phyloP scores from a whole-genome alignment of 2,329 filamentous ascomycete genomes.

The Hypoxylon sp. region DNA sequence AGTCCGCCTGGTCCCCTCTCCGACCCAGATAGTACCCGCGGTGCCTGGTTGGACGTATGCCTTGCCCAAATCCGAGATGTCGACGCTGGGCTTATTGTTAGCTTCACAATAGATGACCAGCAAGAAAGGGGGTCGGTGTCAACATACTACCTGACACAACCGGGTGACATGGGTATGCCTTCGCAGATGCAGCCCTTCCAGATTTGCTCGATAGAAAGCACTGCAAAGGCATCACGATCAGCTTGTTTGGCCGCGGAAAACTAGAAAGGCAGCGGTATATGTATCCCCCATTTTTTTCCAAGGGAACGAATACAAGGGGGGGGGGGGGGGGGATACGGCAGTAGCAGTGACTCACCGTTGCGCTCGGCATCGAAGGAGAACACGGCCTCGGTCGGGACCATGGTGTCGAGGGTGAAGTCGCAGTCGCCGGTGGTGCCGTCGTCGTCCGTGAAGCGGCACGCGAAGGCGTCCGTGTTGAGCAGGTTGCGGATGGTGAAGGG shows the following conservation, averaged over 20 bases:
- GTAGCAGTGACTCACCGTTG: constrained; percentile 14
- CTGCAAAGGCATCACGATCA: neutral
- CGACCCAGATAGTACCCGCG: constrained; percentile 46
- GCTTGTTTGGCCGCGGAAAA: no score
- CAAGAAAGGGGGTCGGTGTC: neutral
- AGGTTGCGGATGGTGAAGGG: constrained; percentile 44
- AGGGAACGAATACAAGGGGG: no score
- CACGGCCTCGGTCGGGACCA: no score
- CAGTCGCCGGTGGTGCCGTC: constrained; percentile 33
- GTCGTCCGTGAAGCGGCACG: constrained; percentile 27
- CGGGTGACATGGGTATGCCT: no score
- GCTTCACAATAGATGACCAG: no score
- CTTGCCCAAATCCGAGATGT: no score
- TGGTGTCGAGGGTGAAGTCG: no score
- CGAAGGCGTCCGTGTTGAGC: constrained; percentile 41
- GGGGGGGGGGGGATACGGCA: no score
- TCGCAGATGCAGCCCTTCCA: no score
- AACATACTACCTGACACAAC: constrained; percentile 44
- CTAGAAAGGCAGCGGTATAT: no score
- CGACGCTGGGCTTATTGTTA: constrained; percentile 1
- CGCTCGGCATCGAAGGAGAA: constrained; percentile 44
- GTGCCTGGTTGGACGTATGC: no score
- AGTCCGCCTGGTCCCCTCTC: constrained; percentile 40
- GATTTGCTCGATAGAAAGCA: constrained; percentile 42
- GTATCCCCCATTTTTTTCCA: no score